Evolutionary conservation across 2,329 filamentous ascomycete species (phyloP).

Genomic region (Penicillium hordei): DNA sequence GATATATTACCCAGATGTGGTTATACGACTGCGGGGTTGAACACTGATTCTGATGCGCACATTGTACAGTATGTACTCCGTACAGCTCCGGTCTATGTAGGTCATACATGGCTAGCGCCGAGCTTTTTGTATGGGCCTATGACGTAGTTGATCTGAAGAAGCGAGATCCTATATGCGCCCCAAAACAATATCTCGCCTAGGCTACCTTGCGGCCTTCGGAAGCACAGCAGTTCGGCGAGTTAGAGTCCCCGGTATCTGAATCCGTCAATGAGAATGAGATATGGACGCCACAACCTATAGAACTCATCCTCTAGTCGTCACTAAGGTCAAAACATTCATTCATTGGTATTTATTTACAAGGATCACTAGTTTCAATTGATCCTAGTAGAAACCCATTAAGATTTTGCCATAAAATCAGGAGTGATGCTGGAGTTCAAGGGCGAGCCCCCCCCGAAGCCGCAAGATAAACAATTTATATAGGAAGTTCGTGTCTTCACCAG

Average conservation of each 20-base stretch:
- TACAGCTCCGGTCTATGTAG: not conserved
- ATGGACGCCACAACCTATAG: not conserved
- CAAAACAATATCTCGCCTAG: not conserved
- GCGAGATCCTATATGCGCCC: too few species aligned
- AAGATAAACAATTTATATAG: not conserved
- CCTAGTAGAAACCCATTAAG: not conserved
- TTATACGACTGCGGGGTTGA: not conserved
- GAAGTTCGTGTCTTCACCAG: not conserved
- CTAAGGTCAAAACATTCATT: not conserved
- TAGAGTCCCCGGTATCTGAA: not conserved
- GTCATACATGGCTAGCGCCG: not conserved
- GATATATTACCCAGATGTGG: not conserved
- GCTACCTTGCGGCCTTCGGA: not conserved
- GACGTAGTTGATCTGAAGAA: not conserved
- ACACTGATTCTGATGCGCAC: not conserved
- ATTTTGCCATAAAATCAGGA: too few species aligned
- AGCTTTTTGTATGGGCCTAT: not conserved
- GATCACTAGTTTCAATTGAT: not conserved
- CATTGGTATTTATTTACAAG: not conserved
- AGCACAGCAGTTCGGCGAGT: not conserved
- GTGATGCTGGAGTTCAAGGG: not conserved
- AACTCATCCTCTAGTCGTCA: not conserved
- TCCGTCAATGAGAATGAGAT: not conserved
- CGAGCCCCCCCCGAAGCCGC: not conserved
- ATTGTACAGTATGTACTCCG: not conserved